Evolutionary conservation across 352 stramenopile species (phyloP), one percentile per base, ranked within the genome.

Genomic region (Pythium sukuiense): DNA sequence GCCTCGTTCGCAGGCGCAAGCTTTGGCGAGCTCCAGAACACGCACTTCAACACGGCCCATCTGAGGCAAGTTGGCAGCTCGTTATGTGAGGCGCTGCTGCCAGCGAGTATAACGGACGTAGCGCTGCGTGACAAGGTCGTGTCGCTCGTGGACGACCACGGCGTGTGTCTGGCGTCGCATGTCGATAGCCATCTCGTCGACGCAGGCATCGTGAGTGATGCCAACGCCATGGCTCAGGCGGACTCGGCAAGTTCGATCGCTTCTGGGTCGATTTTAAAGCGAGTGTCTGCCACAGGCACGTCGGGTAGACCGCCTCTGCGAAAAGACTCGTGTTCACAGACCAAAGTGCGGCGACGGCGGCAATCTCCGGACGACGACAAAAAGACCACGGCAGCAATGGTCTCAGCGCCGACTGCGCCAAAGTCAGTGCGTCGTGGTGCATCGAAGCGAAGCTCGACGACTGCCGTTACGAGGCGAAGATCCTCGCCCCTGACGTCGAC

Each of bases 1-100:
- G 85, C 80, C 2, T 95, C 86, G 1, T 97, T 97, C 57, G 96
- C 88, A 56, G 90, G 90, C 2, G 79, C 83, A 6, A 89, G 80
- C 61, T 89, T 88, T 62, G 85, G 85, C 0, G 70, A 83, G 27
- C 74, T 91, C 5, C 68, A 80, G 52, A 76, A 74, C 26, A 74
- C 76, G 56, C 87, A 95, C 53, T 95, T 92, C 50, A 89, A 87
- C 50, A 85, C 82, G 3, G 67, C 71, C 4, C 77, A 93, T 45
- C 67, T 89, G 20, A 61, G 67, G 4, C 70, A 87, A 70, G 75
- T 80, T 8, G 83, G 83, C 54, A 55, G 56, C 0, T 74, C 76
- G 0, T 49, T 92, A 2, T 88, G 81, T 27, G 76, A 90, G 32
- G 72, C 81, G 30, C 57, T 92, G 1, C 68, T 88, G 1, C 57